Percentiles rank a stretch among this genome's conserved stretches.
phyloP scores from a whole-genome alignment of 352 stramenopile species.

The Pythium pyrilobum region DNA sequence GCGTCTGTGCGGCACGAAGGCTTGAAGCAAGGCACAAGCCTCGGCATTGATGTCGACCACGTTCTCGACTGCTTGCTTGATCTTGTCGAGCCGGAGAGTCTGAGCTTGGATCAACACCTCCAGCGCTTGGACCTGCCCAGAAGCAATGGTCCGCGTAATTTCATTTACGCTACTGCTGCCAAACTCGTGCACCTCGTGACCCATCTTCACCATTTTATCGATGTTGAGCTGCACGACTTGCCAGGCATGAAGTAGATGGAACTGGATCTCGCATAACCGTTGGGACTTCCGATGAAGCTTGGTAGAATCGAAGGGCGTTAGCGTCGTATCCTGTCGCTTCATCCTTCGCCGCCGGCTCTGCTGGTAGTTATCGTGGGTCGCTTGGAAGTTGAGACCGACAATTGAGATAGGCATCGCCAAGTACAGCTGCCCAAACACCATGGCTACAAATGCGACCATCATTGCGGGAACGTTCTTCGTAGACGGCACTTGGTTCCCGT shows the following conservation, averaged over 20 bases:
- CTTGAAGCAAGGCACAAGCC: conserved; percentile 26
- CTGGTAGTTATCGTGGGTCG: conserved; percentile 57
- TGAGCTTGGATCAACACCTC: conserved; percentile 30
- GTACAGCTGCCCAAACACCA: conserved; percentile 79
- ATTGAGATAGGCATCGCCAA: conserved; percentile 76
- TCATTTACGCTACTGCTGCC: not conserved
- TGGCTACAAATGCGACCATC: conserved; percentile 46
- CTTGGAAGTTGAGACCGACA: conserved; percentile 70
- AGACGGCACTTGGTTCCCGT: conserved; percentile 59
- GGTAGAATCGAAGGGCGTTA: conserved; percentile 47
- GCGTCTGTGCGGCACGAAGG: conserved; percentile 55
- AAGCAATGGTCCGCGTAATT: not conserved
- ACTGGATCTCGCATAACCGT: conserved; percentile 59
- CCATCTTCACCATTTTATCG: conserved; percentile 20
- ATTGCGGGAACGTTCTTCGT: conserved; percentile 48
- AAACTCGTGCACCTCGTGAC: not conserved
- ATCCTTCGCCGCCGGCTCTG: conserved; percentile 46
- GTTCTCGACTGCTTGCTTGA: conserved; percentile 38
- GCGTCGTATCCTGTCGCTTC: conserved; percentile 39
- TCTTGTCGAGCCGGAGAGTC: conserved; percentile 28
- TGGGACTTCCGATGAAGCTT: conserved; percentile 37
- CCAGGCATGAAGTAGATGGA: conserved; percentile 48
- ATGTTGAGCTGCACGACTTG: conserved; percentile 41
- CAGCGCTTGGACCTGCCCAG: conserved; percentile 1
- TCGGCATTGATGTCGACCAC: conserved; percentile 40